phyloP scores from a whole-genome alignment of 805 yeast genomes.

The Sungouiella blattae region DNA sequence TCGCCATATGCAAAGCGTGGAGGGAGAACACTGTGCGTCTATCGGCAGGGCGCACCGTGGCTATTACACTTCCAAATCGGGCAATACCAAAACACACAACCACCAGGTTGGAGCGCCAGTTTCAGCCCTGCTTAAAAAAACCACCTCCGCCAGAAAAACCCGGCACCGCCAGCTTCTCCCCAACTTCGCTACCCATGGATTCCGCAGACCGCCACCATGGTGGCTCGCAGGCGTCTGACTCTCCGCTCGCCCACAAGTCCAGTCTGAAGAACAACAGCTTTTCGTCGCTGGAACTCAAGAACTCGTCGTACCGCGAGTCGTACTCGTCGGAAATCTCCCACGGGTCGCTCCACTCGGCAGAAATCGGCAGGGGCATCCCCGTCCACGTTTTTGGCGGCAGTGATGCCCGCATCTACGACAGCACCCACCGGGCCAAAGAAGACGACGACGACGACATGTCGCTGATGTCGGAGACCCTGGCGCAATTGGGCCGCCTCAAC shows the following conservation, averaged over 20 bases:
- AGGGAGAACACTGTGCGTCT: no score
- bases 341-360: constrained; percentile 17
- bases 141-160: no score
- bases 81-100: constrained; percentile 4
- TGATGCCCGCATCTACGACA: background rate
- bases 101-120: no score
- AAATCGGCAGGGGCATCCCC: constrained; percentile 20
- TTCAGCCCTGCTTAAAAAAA: no score
- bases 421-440: background rate
- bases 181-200: no score
- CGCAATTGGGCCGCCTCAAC: constrained; percentile 19
- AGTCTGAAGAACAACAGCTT: no score
- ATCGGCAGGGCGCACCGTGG: background rate
- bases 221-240: no score
- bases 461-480: constrained; percentile 12
- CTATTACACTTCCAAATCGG: constrained; percentile 7
- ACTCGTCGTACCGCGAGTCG: constrained; percentile 10
- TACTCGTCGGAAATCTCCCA: constrained; percentile 10
- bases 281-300: no score
- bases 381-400: constrained; percentile 6
- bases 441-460: constrained; percentile 10
- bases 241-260: no score
- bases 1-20: no score
- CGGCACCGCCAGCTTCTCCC: no score
- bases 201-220: no score